Evolutionary conservation across 2,329 filamentous ascomycete species (phyloP).

Genomic region (Paramyrothecium roridum): DNA sequence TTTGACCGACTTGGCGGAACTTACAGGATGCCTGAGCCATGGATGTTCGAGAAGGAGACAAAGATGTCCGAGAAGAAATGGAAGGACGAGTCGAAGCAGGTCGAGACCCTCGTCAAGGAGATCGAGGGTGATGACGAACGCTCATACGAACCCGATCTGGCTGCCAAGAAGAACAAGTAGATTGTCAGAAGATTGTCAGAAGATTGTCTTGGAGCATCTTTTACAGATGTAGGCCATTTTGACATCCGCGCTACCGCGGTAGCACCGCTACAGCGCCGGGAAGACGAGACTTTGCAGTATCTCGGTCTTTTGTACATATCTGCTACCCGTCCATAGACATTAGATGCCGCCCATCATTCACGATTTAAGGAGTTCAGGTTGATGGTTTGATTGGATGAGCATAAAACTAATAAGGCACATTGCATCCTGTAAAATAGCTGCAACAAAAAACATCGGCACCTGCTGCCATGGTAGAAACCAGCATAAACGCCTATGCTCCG

Average conservation of each 20-base stretch:
- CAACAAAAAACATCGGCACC: background rate
- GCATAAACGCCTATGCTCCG: no score
- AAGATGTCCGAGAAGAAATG: constrained; percentile 83
- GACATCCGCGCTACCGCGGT: no score
- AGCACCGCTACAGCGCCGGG: no score
- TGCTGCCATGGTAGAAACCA: no score
- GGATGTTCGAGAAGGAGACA: constrained; percentile 78
- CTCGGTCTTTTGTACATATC: no score
- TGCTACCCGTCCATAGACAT: no score
- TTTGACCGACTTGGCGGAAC: constrained; percentile 88
- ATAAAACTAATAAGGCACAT: no score
- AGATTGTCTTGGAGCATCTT: background rate
- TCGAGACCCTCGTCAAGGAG: constrained; percentile 72
- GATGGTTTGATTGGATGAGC: no score
- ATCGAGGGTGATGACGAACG: constrained; percentile 60
- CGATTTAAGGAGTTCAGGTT: no score
- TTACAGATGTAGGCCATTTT: no score
- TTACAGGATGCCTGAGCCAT: constrained; percentile 81
- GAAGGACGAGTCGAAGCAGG: constrained; percentile 72
- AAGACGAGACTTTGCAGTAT: no score
- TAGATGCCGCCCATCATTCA: no score
- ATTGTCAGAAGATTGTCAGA: background rate
- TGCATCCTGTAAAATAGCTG: background rate
- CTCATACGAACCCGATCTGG: constrained; percentile 34
- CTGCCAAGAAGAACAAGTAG: constrained; percentile 39